phyloP scores from a whole-genome alignment of 306 rosid genomes.

The Clitoria ternatea region DNA sequence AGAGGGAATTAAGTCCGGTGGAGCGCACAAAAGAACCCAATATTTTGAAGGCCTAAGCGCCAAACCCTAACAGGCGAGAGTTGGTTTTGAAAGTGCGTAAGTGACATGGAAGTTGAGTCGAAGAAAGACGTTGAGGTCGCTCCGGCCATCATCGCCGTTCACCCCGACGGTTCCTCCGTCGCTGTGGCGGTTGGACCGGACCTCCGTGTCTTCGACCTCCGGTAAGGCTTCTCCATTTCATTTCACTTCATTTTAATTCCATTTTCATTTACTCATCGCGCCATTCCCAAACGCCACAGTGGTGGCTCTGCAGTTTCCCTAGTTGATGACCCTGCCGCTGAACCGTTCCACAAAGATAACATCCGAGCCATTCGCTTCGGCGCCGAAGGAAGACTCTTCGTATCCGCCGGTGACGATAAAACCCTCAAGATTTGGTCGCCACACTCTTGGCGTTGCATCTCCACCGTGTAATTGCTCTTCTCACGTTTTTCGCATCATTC shows the following conservation, averaged over 20 bases:
- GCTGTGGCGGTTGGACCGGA: constrained; percentile 81
- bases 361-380: constrained; percentile 77
- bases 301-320: constrained; percentile 49
- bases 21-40: constrained; percentile 5
- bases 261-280: neutral
- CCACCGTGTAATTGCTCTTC: constrained; percentile 43
- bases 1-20: too few relatives aligned
- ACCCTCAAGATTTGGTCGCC: constrained; percentile 79
- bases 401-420: constrained; percentile 92
- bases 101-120: constrained; percentile 34
- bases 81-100: neutral
- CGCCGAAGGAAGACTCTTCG: constrained; percentile 63
- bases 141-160: constrained; percentile 78
- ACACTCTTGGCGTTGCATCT: constrained; percentile 68
- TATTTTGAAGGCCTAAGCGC: constrained; percentile 8
- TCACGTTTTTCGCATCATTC: neutral
- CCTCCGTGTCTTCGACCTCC: constrained; percentile 75
- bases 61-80: constrained; percentile 39
- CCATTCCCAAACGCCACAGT: constrained; percentile 39
- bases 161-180: constrained; percentile 52
- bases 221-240: constrained; percentile 36
- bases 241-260: neutral
- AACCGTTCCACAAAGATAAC: constrained; percentile 57
- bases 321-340: constrained; percentile 37
- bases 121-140: constrained; percentile 64